A percentile compares a stretch with the other conserved stretches of the same genome.
phyloP scores from a whole-genome alignment of 2,329 filamentous ascomycete genomes.

The Gnomoniopsis sp. region DNA sequence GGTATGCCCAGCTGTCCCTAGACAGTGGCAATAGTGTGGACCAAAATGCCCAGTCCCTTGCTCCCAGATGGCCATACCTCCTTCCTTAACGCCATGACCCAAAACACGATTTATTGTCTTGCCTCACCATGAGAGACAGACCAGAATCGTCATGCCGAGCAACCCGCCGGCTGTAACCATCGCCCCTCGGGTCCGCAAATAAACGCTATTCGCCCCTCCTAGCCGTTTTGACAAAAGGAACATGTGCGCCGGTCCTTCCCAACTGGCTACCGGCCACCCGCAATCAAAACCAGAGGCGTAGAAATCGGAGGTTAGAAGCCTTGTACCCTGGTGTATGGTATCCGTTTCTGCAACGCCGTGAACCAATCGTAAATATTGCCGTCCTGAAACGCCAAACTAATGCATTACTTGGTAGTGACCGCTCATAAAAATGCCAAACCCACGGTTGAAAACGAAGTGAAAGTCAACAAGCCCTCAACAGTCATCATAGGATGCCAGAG shows the following conservation, averaged over 20 bases:
- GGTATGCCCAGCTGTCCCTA: background rate
- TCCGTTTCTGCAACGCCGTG: conserved; percentile 13
- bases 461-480: background rate
- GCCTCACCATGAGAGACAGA: conserved; percentile 3
- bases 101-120: conserved; percentile 5
- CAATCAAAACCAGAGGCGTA: background rate
- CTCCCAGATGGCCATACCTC: background rate
- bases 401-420: conserved; percentile 18
- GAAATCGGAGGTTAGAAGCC: background rate
- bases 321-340: background rate
- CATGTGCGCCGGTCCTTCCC: background rate
- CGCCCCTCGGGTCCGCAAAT: background rate
- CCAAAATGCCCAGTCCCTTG: conserved; percentile 7
- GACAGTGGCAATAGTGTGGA: conserved; percentile 7
- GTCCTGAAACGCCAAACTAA: conserved; percentile 18
- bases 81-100: conserved; percentile 15
- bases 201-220: background rate
- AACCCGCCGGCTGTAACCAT: conserved; percentile 8
- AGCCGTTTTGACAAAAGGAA: background rate
- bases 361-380: conserved; percentile 7
- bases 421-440: conserved; percentile 13
- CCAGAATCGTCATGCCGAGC: conserved; percentile 6
- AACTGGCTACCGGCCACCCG: background rate
- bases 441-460: background rate
- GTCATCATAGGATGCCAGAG: conserved; percentile 80